Base-by-base conservation (phyloP, 768 basidiomycete genomes). In the Mycena venus region DNA sequence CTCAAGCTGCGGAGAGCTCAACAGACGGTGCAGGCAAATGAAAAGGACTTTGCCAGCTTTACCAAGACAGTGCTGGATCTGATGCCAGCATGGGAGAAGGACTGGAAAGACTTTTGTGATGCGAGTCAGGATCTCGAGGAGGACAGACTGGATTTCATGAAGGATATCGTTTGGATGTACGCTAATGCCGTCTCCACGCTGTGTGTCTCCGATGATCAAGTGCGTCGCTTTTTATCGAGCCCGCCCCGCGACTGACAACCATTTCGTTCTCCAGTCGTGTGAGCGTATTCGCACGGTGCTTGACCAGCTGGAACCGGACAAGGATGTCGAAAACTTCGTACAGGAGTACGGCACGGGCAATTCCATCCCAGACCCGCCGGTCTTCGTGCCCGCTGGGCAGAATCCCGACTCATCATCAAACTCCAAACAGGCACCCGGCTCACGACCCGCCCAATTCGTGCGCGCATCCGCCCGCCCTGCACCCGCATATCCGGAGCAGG, bases 21-120 rank as follows among this genome's bases (percentile, higher is more conserved):
- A 74, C 94, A 95, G 84, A 96, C 96, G 0, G 96, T 99, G 2
- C 93, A 94, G 73, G 90, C 91, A 6, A 98, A 98, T 82, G 97
- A 99, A 83, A 90, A 93, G 59, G 98, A 99, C 73, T 99, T 96
- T 80, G 89, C 90, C n/a, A 95, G 94, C 80, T 97, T 96, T 80
- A 91, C 95, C 8, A 91, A 91, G 73, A 93, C 92, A 0, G 83
- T 98, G 49, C 90, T 92, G 76, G 94, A 95, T 65, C 97, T 96
- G 25, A 88, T 90, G 31, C 88, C 86, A 63, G 93, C 93, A 77
- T 99, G 98, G 98, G 97, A 98, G 80, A 88, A 90, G 75, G 94
- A 95, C 72, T 99, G 98, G 98, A 98, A 96, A 82, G 87, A 86
- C 7, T 99, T 97, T 84, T 97, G 96, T 80, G 98, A 99, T 83